Base-by-base conservation (phyloP, 352 stramenopile genomes). In the Phytopythium aichiense region DNA sequence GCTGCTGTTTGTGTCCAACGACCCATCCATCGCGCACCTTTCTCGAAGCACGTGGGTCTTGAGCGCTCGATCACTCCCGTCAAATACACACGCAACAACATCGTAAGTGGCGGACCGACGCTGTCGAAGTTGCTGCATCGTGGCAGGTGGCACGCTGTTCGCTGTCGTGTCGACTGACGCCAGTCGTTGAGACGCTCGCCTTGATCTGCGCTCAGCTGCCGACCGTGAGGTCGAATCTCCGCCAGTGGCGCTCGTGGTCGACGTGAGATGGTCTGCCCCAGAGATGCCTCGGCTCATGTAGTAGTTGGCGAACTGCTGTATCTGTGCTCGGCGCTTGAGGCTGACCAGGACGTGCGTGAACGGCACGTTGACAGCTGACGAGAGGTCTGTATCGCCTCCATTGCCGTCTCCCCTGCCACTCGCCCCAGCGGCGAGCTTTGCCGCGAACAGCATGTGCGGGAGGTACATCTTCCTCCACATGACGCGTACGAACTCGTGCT, bases 381-480 rank as follows among this genome's bases (percentile, higher is more conserved):
- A 51, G 38, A 18, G 45, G 54, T 25, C 9, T 12, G 22, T 20
- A 2, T 51, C 22, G 11, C 45, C n/a, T n/a, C 11, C 45, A 12
- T 7, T 13, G 11, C 31, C 33, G 23, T 22, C 33, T 51, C 31
- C 50, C 37, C 16, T 20, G 8, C 42, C 42, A 15, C 42, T 49
- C 42, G 18, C 42, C 12, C 54, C 55, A 2, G 50, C 23, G 13
- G 58, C 49, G 16, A 50, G 43, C 31, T 76, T 75, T 1, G 37
- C 64, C 4, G 71, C 63, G 45, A 78, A 76, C 22, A 76, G 55
- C 25, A 81, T 64, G 58, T 86, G 83, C 8, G 30, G 64, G 2
- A 84, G 61, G 53, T 91, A 91, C 77, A 88, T 86, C 55, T 75
- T 84, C 50, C 74, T 77, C 79, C 77, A 87, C 63, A 91, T 60